Base-by-base conservation (phyloP, 805 yeast species). In the Zygotorulaspora danielsina region DNA sequence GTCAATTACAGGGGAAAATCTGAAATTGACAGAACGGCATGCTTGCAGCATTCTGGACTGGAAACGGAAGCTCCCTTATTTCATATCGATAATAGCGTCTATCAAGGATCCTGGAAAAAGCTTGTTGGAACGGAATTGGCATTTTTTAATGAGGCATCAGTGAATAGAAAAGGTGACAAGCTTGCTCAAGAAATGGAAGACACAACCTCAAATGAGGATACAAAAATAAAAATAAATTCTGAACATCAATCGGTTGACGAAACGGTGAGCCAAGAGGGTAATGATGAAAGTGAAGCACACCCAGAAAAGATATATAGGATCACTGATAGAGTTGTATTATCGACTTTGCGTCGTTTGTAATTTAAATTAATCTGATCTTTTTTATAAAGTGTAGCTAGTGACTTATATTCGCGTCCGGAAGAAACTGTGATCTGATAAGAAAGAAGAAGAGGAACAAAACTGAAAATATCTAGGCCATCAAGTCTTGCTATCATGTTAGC, bases 61-160 rank as follows among this genome's bases (percentile, higher is more conserved):
- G 75, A 78, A 15, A 64, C 71, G 9, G 67, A 69, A 15, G 62
- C 63, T 21, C 88, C 89, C 4, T 54, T 79, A 15, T 68, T 80
- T 31, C 77, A 74, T 50, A 64, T 78, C 10, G 81, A 81, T 28
- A 71, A 73, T 36, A 68, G 72, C 26, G 61, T 85, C 3, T 86
- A 78, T 57, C 76, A 78, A 59, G 93, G 95, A 2, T 65, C 69
- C 16, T 89, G 97, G 96, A 70, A 72, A 30, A 74, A 74, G 39
- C 61, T 86, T 2, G 80, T 85, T 1, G 97, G 97, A 0, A 83
- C 94, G 0, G 96, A 77, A 45, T 55, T 76, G 29, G 73, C 60
- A 4, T 57, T 61, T 25, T 62, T 62, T 9, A 48, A 55, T 32
- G 61, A 55, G 16, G 55, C 63, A 4, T 39, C 39, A 3, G 19